Percentiles rank a stretch among this genome's conserved stretches.
phyloP scores from a whole-genome alignment of 202 grass and related monocot genomes.

The Tripidium arundinaceum region DNA sequence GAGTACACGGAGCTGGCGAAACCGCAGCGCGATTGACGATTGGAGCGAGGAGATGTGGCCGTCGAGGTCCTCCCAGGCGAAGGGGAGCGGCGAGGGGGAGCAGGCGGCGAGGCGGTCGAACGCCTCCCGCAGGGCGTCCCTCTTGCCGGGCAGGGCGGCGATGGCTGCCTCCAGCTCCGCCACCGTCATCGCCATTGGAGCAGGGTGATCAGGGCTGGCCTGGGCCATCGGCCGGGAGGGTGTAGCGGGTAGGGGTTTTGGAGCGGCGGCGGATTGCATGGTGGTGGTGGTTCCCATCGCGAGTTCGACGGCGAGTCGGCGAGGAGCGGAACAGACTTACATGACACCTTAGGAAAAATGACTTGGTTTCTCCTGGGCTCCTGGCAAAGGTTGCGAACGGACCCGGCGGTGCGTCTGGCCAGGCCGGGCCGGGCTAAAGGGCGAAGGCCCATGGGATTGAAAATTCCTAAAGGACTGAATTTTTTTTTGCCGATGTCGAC shows the following conservation, averaged over 20 bases:
- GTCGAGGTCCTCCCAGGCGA: conserved; percentile 42
- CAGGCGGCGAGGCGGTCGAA: conserved; percentile 41
- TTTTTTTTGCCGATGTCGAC: not conserved
- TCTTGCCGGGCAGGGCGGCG: conserved; percentile 29
- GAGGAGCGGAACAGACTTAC: not conserved
- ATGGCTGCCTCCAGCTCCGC: conserved; percentile 30
- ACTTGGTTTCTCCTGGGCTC: not conserved
- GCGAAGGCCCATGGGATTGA: not conserved
- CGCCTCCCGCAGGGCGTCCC: conserved; percentile 32
- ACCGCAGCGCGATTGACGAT: conserved; percentile 17
- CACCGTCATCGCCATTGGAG: conserved; percentile 15
- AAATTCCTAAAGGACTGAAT: not conserved
- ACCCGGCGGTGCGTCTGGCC: not conserved
- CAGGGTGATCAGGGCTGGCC: not conserved
- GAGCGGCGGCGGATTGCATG: not conserved
- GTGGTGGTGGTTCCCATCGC: not conserved
- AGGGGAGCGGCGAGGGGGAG: conserved; percentile 35
- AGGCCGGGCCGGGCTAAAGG: not conserved
- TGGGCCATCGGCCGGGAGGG: not conserved
- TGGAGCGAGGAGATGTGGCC: conserved; percentile 38
- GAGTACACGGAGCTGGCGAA: conserved; percentile 28
- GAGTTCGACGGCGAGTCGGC: not conserved
- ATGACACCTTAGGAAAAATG: too few species aligned
- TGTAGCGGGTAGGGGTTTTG: not conserved
- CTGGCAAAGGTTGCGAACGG: not conserved